Base-by-base conservation (phyloP, 352 stramenopile species). In the Phytopythium chamaehyphon region DNA sequence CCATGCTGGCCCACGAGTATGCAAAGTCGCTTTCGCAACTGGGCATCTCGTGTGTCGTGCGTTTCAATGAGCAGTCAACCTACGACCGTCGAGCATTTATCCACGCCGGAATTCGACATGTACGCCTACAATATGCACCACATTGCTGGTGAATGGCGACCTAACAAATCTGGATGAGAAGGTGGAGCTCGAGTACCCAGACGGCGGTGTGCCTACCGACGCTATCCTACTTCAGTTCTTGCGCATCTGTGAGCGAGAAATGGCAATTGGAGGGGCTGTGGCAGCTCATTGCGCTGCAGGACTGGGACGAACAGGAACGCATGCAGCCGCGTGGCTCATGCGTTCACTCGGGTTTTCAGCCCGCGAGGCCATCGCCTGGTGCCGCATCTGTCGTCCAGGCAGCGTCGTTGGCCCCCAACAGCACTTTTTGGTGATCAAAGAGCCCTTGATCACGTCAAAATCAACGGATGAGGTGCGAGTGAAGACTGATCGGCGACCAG, bases 231-330 rank as follows among this genome's bases (percentile, higher is more conserved):
- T 71, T 47, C 70, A 74, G 26, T 96, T 98, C 22, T 54, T 98
- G 24, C 47, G 56, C 0, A 66, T 85, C 55, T 82, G 73, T 33
- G 69, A 90, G 24, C 72, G 66, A 4, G 74, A 88, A 40, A 54
- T 51, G 0, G 42, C 23, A 8, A 26, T 14, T 10, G 42, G 45
- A 18, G 86, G 90, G 21, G 92, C 88, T 19, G 80, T 99, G 40
- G 96, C 95, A 0, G 93, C 99, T n/a, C 96, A 99, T 65, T 99
- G 96, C 76, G 98, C 98, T 69, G 96, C 96, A 16, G 96, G 96
- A 9, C 69, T 99, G 6, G 96, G 95, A 11, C 76, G 96, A 28
- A 99, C 96, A 1, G 96, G 96, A 26, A 99, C 95, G 3, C 93
- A 88, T 53, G 98, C 98, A 40, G 96, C 89, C 8, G 91, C 89